Evolutionary conservation across 441 rosid species (phyloP), one percentile per base, ranked within the genome.

Genomic region (Flueggea neowawraea): DNA sequence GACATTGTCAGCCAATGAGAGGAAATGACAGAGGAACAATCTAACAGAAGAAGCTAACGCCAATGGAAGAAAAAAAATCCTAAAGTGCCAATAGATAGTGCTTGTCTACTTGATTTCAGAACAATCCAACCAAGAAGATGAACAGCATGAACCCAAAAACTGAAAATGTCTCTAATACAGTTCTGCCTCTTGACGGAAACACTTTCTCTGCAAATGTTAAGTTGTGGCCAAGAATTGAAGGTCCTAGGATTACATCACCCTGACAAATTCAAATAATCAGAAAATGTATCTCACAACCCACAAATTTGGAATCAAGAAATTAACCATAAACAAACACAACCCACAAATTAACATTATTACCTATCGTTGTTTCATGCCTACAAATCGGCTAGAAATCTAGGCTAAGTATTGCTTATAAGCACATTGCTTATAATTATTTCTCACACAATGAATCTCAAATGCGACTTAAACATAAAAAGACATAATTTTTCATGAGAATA

Each of bases 111-210:
- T 2, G 76, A 70, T 10, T 65, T 60, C 59, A 31, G 51, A 49
- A 87, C 73, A 33, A 77, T 74, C 91, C 95, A 3, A 85, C 81
- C 45, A 83, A 70, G 76, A 83, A 88, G 16, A 80, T 49, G 75
- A 80, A 77, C 78, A 77, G 80, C 15, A 79, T 68, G 4, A 82
- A 74, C 15, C 81, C 80, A 43, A 85, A 57, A 51, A 83, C 80
- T 10, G 87, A 79, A 55, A 82, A 77, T n/a, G 86, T 85, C 76
- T 88, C 88, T 10, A 83, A 61, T 63, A 83, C 75, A 84, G 78
- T 69, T 41, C 62, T 70, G 51, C 73, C 76, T 56, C 67, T 69
- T 8, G 60, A 69, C 10, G 95, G 89, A 63, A 82, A 63, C 4
- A 85, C 0, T 1, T 33, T 0, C 0, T 22, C 0, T 0, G 55